Evolutionary conservation across 768 basidiomycete species (phyloP).

Genomic region (Bullera alba): DNA sequence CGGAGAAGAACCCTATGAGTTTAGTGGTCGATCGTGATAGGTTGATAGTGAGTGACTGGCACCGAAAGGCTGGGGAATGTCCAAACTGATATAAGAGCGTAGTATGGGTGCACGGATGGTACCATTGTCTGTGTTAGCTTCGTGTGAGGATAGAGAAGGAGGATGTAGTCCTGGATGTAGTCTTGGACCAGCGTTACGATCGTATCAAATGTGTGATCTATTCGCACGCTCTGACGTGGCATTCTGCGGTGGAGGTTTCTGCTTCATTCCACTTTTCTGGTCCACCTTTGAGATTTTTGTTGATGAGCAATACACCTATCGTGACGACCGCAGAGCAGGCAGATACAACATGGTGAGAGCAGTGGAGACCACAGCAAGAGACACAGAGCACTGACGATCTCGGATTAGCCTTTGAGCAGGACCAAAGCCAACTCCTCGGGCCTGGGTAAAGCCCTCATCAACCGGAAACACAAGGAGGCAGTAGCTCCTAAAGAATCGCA

Average conservation of each 20-base stretch:
- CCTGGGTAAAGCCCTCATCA: slow-evolving; percentile 90
- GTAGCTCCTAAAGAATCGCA: slow-evolving; percentile 54
- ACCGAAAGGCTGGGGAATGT: not conserved
- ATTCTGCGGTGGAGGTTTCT: no score
- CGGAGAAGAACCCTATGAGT: slow-evolving; percentile 91
- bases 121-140: slow-evolving; percentile 12
- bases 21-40: slow-evolving; percentile 88
- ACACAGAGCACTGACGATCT: not conserved
- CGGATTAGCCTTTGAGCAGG: slow-evolving; percentile 10
- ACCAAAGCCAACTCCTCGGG: slow-evolving; percentile 51
- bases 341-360: no score
- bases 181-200: no score
- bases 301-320: no score
- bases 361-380: no score
- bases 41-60: slow-evolving; percentile 57
- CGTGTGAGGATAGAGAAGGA: no score
- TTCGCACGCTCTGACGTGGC: no score
- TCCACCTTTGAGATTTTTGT: no score
- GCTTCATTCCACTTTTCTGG: no score
- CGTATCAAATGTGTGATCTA: no score
- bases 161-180: no score
- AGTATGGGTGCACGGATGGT: slow-evolving; percentile 27
- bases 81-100: not conserved
- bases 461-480: slow-evolving; percentile 75
- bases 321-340: no score